Evolutionary conservation across 805 yeast genomes (phyloP).

Genomic region (Starmerella vaccinii): DNA sequence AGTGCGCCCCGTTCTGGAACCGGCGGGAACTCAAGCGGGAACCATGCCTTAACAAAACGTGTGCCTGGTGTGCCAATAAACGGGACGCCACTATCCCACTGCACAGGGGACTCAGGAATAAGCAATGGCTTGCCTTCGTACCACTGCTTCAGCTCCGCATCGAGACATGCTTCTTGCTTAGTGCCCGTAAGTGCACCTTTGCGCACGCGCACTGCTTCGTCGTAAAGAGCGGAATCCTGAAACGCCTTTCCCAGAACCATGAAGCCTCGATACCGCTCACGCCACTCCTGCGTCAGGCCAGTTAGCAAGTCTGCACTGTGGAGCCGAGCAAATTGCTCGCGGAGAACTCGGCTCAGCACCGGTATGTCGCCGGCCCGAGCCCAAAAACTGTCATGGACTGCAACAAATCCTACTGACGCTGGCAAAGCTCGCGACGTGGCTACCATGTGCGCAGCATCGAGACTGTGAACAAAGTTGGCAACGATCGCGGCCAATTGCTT

Average conservation of each 20-base stretch:
- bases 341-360: conserved; percentile 48
- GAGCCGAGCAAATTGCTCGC: conserved; percentile 62
- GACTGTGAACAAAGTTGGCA: conserved; percentile 79
- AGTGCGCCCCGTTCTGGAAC: conserved; percentile 67
- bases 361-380: conserved; percentile 75
- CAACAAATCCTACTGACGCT: conserved; percentile 58
- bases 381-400: conserved; percentile 94
- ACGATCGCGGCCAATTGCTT: conserved; percentile 81
- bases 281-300: conserved; percentile 61
- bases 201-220: conserved; percentile 36
- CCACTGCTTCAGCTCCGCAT: conserved; percentile 74
- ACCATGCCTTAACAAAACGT: conserved; percentile 34
- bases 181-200: conserved; percentile 5
- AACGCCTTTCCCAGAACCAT: conserved; percentile 48
- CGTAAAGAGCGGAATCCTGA: conserved; percentile 41
- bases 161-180: conserved; percentile 44
- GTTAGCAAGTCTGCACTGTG: conserved; percentile 59
- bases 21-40: conserved; percentile 55
- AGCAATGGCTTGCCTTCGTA: conserved; percentile 76
- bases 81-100: conserved; percentile 55
- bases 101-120: conserved; percentile 39
- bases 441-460: conserved; percentile 90
- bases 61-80: conserved; percentile 27
- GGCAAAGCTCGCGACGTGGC: conserved; percentile 62
- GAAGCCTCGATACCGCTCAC: conserved; percentile 56